A percentile compares a stretch with the other conserved stretches of the same genome.
Evolutionary conservation across 2,329 filamentous ascomycete genomes (phyloP).

Genomic region (Ophiostoma ulmi): DNA sequence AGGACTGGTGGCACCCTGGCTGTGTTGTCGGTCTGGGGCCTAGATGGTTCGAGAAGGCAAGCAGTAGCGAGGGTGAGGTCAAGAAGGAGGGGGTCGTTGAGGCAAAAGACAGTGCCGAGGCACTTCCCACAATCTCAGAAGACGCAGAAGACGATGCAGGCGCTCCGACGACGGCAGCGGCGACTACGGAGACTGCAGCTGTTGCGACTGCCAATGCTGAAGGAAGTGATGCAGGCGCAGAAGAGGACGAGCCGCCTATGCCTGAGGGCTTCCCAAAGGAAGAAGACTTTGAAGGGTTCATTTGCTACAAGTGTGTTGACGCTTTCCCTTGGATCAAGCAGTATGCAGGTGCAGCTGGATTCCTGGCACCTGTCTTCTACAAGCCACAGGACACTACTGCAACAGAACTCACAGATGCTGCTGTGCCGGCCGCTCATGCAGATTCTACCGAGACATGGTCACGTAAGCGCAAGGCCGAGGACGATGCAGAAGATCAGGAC

Average conservation of each 20-base stretch:
- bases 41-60: slow-evolving; percentile 59
- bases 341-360: slow-evolving; percentile 75
- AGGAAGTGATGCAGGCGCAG: slow-evolving; percentile 28
- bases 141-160: slow-evolving; percentile 25
- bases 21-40: slow-evolving; percentile 78
- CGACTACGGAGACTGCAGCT: not conserved
- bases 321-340: slow-evolving; percentile 86
- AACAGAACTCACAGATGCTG: not conserved
- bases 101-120: not conserved
- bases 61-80: not conserved
- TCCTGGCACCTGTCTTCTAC: slow-evolving; percentile 66
- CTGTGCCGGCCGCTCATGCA: slow-evolving; percentile 17
- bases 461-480: slow-evolving; percentile 64
- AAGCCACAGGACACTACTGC: slow-evolving; percentile 27
- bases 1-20: slow-evolving; percentile 97
- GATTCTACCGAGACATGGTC: slow-evolving; percentile 28
- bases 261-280: slow-evolving; percentile 85
- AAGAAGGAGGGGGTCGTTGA: not conserved
- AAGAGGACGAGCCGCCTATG: slow-evolving; percentile 52
- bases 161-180: slow-evolving; percentile 33
- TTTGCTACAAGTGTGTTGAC: slow-evolving; percentile 91
- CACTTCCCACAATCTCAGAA: slow-evolving; percentile 25
- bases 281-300: slow-evolving; percentile 80
- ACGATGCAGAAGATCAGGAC: slow-evolving; percentile 39
- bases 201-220: slow-evolving; percentile 30